Evolutionary conservation across 164 flowering plant species (phyloP).

Genomic region (Vitis vinifera): ASM3070453v1 NC_081806.1:2137001-2137500

Average conservation of each 20-base stretch:
- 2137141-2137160: constrained; percentile 75
- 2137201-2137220: constrained; percentile 75
- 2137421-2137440: constrained; percentile 89
- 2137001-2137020: constrained; percentile 45
- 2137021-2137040: constrained; percentile 57
- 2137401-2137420: constrained; percentile 91
- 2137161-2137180: constrained; percentile 98
- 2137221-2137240: constrained; percentile 89
- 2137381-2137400: constrained; percentile 87
- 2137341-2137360: constrained; percentile 89
- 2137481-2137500: constrained; percentile 93
- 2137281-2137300: constrained; percentile 96
- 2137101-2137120: constrained; percentile 73
- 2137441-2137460: constrained; percentile 96
- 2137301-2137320: constrained; percentile 89
- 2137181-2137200: constrained; percentile 85
- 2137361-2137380: constrained; percentile 67
- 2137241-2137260: constrained; percentile 94
- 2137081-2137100: constrained; percentile 72
- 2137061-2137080: constrained; percentile 76
- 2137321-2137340: constrained; percentile 83
- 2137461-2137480: constrained; percentile 82
- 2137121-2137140: constrained; percentile 89
- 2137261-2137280: constrained; percentile 84
- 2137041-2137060: constrained; percentile 65